Base-by-base conservation (phyloP, 345 rosid species). In the Nasturtium officinale region DNA sequence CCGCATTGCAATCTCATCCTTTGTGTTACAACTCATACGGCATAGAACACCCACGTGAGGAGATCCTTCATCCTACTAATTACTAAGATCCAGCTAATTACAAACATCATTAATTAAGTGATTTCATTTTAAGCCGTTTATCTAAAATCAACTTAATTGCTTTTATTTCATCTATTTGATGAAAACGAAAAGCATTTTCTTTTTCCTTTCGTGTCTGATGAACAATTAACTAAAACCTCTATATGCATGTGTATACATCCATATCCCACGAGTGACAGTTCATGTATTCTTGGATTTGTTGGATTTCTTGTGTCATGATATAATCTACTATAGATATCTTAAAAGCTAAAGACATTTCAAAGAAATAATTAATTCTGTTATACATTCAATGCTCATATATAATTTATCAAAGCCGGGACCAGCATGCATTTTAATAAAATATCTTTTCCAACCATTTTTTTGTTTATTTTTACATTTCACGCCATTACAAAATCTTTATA, bases 1-100 rank as follows among this genome's bases (percentile, higher is more conserved):
- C 12, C 11, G 13, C 12, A 46, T 17, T 17, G 11, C 29, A 17
- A 46, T 63, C 28, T 20, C 28, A 66, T 25, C 38, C 26, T 53
- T 67, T 37, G 28, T 10, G n/a, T 53, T 67, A 52, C 63, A 54
- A 54, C 62, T 67, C 26, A 53, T 67, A 52, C 6, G 69, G 48
- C 50, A 67, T 67, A 61, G 26, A 52, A 37, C 37, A 26, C 40
- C 29, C 72, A 67, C 72, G 13, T 68, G 62, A 26, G n/a, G 8
- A 54, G 42, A 68, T 67, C 72, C 23, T 40, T 38, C 51, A 67
- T 67, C 72, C 23, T 40, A 53, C 51, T 37, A 53, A 67, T 53
- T 52, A 65, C 61, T 38, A 38, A 53, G 13, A 38, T 52, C 60
- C 72, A 67, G 52, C 60, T 66, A 66, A 47, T 64, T 32, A 18